Evolutionary conservation across 768 basidiomycete genomes (phyloP).

Genomic region (Auriscalpium orientale): DNA sequence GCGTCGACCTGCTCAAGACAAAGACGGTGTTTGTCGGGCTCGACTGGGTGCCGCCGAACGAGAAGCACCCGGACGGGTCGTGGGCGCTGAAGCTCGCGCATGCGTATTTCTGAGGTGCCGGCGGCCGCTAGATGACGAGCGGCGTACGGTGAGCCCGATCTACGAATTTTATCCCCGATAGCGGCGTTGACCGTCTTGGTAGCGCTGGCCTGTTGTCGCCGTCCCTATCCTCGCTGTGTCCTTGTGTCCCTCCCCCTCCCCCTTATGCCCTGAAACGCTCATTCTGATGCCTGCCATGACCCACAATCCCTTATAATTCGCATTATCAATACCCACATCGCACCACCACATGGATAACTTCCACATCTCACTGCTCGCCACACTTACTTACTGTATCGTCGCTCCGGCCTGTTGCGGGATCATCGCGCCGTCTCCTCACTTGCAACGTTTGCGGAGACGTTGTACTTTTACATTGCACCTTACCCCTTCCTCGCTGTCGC

Average conservation of each 20-base stretch:
- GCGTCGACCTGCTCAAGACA: constrained; percentile 49
- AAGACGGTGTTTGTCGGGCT: constrained; percentile 49
- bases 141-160: background rate
- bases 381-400: too few relatives aligned
- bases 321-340: background rate
- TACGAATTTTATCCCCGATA: background rate
- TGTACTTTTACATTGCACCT: too few relatives aligned
- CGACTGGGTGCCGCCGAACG: constrained; percentile 10
- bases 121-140: background rate
- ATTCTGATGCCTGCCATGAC: background rate
- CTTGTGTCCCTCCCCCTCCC: background rate
- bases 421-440: too few relatives aligned
- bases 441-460: too few relatives aligned
- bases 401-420: too few relatives aligned
- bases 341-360: too few relatives aligned
- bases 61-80: constrained; percentile 9
- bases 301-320: background rate
- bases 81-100: constrained; percentile 13
- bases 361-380: too few relatives aligned
- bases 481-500: too few relatives aligned
- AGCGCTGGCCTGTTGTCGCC: background rate
- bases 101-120: background rate
- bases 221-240: background rate
- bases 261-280: background rate
- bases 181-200: background rate